Conservation (phyloP, 305 asterid genomes). For the Fraxinus floribunda region DNA sequence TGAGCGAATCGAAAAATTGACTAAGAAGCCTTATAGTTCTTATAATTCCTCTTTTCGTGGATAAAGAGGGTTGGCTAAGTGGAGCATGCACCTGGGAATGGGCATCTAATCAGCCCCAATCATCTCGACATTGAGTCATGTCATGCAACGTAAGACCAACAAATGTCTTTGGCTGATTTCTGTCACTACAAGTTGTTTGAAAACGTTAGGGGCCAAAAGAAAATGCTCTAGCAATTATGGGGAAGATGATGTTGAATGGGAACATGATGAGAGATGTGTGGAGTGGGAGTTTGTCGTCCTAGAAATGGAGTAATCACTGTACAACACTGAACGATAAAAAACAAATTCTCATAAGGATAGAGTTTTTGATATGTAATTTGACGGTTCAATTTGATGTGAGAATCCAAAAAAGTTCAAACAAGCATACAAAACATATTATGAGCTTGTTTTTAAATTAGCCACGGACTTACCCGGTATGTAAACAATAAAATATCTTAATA, state of each 20-base stretch:
- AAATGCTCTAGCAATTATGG: not conserved
- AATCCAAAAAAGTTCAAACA: not conserved
- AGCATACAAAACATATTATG: not conserved
- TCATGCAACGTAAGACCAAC: not conserved
- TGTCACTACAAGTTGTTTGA: not conserved
- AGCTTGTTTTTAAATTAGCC: not conserved
- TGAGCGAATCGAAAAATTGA: not conserved
- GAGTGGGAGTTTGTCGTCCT: not conserved
- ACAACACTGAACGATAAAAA: not conserved
- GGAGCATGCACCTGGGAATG: conserved; percentile 24
- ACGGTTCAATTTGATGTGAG: not conserved
- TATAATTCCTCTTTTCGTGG: not conserved
- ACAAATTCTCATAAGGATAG: not conserved
- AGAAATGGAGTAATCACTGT: not conserved
- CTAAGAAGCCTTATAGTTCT: not conserved
- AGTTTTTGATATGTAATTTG: not conserved
- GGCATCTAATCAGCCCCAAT: conserved; percentile 35
- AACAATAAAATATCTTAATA: not conserved
- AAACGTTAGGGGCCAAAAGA: not conserved
- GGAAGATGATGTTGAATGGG: not conserved
- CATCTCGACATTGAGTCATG: conserved; percentile 18
- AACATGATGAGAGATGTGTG: not conserved
- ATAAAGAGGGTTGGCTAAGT: not conserved
- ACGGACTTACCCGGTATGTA: too few species aligned
- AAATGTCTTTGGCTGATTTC: not conserved